phyloP scores from a whole-genome alignment of 495 filamentous ascomycete species.

The Aspergillus taichungensis region DNA sequence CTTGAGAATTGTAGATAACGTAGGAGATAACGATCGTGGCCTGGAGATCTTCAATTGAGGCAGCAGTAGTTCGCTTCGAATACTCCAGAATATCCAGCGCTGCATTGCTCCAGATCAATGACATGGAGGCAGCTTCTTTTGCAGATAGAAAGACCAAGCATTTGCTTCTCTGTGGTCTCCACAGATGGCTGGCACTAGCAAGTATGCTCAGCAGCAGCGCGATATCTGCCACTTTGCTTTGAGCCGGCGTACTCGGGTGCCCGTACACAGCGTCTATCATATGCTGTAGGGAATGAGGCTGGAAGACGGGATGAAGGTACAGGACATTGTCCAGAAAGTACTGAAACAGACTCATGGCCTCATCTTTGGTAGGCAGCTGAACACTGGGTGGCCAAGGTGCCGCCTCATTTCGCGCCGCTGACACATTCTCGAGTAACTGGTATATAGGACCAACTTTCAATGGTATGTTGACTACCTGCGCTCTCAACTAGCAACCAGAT shows the following conservation, averaged over 20 bases:
- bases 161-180: too few species aligned
- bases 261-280: slow-evolving; percentile 30
- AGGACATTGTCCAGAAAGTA: slow-evolving; percentile 29
- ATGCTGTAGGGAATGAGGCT: slow-evolving; percentile 14
- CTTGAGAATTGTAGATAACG: slow-evolving; percentile 15
- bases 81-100: too few species aligned
- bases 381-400: too few species aligned
- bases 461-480: too few species aligned
- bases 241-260: slow-evolving; percentile 3
- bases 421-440: too few species aligned
- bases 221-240: slow-evolving; percentile 15
- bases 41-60: slow-evolving; percentile 37
- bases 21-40: slow-evolving; percentile 31
- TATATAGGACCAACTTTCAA: too few species aligned
- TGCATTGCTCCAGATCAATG: slow-evolving; percentile 29
- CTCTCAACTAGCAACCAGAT: too few species aligned
- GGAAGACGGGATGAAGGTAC: slow-evolving; percentile 33
- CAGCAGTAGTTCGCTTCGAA: too few species aligned
- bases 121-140: too few species aligned
- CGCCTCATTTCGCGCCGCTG: too few species aligned
- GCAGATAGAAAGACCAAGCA: too few species aligned
- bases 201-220: slow-evolving; percentile 34
- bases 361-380: slow-evolving; percentile 19
- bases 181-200: too few species aligned
- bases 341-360: slow-evolving; percentile 23